Evolutionary conservation across 306 rosid genomes (phyloP), one percentile per base, ranked within the genome.

Genomic region (Adenanthera pavonina): DNA sequence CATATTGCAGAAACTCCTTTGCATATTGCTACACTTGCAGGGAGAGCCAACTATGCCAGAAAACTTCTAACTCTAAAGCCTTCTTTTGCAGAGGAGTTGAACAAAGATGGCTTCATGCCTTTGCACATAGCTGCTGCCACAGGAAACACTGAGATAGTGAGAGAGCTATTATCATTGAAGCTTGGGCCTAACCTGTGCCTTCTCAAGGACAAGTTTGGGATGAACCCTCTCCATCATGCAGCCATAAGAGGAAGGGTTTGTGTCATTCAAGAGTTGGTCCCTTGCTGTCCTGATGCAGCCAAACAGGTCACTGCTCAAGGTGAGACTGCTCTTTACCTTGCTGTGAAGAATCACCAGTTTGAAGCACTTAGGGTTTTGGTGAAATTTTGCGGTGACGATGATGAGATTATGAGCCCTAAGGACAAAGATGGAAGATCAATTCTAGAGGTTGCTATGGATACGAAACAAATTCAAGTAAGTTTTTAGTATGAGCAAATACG

Each of bases 331-430:
- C 49, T 77, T 62, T 73, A 64, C 49, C 73, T 77, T 33, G 80
- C 80, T 47, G 80, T 77, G 49, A 77, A 77, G 73, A 77, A 77
- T 66, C 4, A 62, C 35, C 72, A 77, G 59, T 64, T 77, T 62
- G 80, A 62, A 66, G 72, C 80, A 9, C n/a, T 46, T 30, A 76
- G 35, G 38, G 7, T 46, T 61, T 76, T 76, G 72, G 47, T 76
- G 53, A 44, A 76, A 60, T 19, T 60, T 30, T 46, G 17, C 46
- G 57, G 34, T 5, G 44, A 46, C 61, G 52, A 12, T 75, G 53
- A 7, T 8, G 59, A 76, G 47, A 46, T 76, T 60, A 41, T 76
- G 52, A 16, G 57, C 46, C 6, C 40, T 20, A 30, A 30, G 19
- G 80, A 76, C 33, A 44, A 61, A 76, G 80, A 76, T 43, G 80